Conservation (phyloP, 495 filamentous ascomycete species). For the Neurospora sp. region DNA sequence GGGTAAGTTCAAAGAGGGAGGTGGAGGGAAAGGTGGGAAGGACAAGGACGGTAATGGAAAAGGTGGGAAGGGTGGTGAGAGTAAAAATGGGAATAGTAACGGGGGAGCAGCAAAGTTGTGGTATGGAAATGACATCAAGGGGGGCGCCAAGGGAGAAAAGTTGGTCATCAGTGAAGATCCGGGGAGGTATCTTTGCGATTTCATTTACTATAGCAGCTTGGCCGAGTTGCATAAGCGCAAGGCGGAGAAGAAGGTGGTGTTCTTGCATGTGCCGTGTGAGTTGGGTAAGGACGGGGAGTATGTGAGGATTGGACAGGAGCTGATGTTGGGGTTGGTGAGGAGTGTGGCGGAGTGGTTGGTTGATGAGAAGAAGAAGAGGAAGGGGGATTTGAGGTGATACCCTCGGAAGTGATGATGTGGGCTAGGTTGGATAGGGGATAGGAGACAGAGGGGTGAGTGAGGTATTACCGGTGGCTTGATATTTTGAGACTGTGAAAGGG, state of each 20-base stretch:
- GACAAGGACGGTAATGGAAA: conserved; percentile 5
- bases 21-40: neutral
- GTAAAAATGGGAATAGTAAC: neutral
- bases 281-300: conserved; percentile 34
- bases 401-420: neutral
- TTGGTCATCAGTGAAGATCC: conserved; percentile 44
- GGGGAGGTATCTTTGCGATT: conserved; percentile 77
- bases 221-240: conserved; percentile 41
- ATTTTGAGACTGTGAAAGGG: neutral
- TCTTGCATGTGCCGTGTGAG: conserved; percentile 68
- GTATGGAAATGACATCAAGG: neutral
- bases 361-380: neutral
- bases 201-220: conserved; percentile 72
- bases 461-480: neutral
- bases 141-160: neutral
- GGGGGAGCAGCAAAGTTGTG: neutral
- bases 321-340: conserved; percentile 60
- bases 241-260: conserved; percentile 50
- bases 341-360: conserved; percentile 40
- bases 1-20: neutral
- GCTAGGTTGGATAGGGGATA: neutral
- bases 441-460: neutral
- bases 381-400: neutral
- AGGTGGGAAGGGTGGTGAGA: neutral
- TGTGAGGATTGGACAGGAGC: conserved; percentile 48